These are phyloP conservation scores for Ophiorrhiza pumila DNA, from an alignment of 257 asterid species.

Conservation along the genomic window DNA sequence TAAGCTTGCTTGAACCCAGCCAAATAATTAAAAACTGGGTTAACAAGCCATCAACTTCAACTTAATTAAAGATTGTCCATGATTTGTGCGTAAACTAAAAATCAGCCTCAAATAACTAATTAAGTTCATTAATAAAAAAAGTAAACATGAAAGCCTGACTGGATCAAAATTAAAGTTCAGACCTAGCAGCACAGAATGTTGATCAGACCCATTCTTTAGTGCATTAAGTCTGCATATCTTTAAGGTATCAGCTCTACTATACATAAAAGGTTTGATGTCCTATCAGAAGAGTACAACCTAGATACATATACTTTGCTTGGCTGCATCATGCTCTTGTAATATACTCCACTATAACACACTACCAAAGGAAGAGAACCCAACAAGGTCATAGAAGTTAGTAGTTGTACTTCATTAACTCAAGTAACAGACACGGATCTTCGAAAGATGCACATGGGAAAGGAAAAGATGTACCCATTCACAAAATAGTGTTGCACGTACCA, in stretches of 20 bases:
- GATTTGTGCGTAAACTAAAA: neutral
- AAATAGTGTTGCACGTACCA: neutral
- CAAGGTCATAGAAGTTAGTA: neutral
- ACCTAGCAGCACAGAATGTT: neutral
- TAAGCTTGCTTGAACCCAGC: neutral
- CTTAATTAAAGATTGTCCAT: neutral
- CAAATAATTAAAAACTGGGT: neutral
- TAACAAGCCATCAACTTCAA: neutral
- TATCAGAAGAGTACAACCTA: neutral
- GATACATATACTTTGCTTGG: neutral
- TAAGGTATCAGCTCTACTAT: neutral
- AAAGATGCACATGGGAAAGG: neutral
- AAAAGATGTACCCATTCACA: neutral
- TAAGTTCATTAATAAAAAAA: neutral
- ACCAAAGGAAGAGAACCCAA: neutral
- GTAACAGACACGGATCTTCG: neutral
- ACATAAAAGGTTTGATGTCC: neutral
- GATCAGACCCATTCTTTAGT: neutral
- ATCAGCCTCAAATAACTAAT: neutral
- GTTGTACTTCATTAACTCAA: neutral
- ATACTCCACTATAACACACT: neutral
- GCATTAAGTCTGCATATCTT: neutral
- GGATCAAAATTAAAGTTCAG: neutral
- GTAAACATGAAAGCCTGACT: neutral
- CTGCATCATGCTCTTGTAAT: neutral